These are phyloP conservation scores for Panus rudis DNA, from an alignment of 768 basidiomycete species.

Conservation along the genomic window DNA sequence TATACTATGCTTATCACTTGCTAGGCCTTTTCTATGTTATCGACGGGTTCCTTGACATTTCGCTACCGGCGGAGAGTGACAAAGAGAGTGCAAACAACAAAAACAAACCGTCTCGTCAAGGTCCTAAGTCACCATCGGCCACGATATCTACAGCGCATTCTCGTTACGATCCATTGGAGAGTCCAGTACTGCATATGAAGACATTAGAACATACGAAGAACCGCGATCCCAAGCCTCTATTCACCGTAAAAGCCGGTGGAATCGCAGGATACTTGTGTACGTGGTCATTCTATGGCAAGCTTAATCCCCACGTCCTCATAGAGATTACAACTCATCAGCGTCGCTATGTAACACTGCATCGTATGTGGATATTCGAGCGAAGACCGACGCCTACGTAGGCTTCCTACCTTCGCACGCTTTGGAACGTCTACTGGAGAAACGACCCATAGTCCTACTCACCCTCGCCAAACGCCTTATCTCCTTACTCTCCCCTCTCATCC, in stretches of 20 bases:
- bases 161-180: too few species aligned
- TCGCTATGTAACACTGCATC: constrained; percentile 88
- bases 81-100: constrained; percentile 6
- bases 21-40: constrained; percentile 88
- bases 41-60: constrained; percentile 91
- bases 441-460: constrained; percentile 92
- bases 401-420: constrained; percentile 85
- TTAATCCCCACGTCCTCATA: background rate
- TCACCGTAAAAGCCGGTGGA: constrained; percentile 94
- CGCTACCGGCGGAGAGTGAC: constrained; percentile 51
- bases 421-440: constrained; percentile 84
- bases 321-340: constrained; percentile 35
- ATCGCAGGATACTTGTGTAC: constrained; percentile 93
- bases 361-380: constrained; percentile 94
- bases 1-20: background rate
- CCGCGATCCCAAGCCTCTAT: constrained; percentile 61
- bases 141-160: constrained; percentile 11
- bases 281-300: constrained; percentile 15
- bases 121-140: constrained; percentile 6
- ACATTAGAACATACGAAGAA: constrained; percentile 27
- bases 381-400: constrained; percentile 98
- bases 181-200: too few species aligned
- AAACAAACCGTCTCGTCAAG: constrained; percentile 1
- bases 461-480: constrained; percentile 96
- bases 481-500: constrained; percentile 90